Percentiles rank a stretch among this genome's conserved stretches.
phyloP scores from a whole-genome alignment of 2,329 filamentous ascomycete species.

The Pseudogymnoascus sp. region DNA sequence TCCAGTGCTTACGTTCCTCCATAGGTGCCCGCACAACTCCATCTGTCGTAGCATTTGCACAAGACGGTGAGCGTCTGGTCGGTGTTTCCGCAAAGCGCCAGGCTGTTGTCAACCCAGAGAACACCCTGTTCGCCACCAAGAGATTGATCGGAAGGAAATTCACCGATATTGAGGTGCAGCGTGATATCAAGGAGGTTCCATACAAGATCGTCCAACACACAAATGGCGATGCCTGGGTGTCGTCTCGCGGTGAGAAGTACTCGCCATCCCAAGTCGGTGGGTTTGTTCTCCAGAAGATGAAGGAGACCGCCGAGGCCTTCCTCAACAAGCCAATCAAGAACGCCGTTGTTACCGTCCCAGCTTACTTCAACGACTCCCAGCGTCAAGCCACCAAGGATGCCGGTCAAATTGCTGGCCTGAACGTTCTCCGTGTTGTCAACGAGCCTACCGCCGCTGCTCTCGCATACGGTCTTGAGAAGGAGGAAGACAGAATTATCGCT shows the following conservation, averaged over 20 bases:
- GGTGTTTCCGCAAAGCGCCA: slow-evolving; percentile 97
- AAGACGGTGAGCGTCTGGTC: slow-evolving; percentile 92
- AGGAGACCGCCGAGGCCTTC: slow-evolving; percentile 94
- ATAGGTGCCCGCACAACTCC: slow-evolving; percentile 81
- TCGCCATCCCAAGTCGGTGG: slow-evolving; percentile 97
- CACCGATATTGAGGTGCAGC: slow-evolving; percentile 86
- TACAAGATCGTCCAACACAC: slow-evolving; percentile 98
- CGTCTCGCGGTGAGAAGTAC: slow-evolving; percentile 89
- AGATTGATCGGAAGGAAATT: slow-evolving; percentile 98
- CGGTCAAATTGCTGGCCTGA: slow-evolving; percentile 90
- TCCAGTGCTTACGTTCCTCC: slow-evolving; percentile 10
- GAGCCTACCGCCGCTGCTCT: slow-evolving; percentile 94
- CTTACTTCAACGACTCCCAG: slow-evolving; percentile 98
- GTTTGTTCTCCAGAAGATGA: slow-evolving; percentile 97
- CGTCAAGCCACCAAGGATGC: slow-evolving; percentile 98
- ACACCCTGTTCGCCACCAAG: slow-evolving; percentile 97
- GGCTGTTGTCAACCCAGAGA: slow-evolving; percentile 96
- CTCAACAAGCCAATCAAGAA: slow-evolving; percentile 88
- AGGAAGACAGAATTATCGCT: slow-evolving; percentile 79
- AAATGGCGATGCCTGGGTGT: slow-evolving; percentile 95
- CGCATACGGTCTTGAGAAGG: slow-evolving; percentile 94
- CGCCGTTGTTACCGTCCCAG: slow-evolving; percentile 91
- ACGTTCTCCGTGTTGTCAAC: slow-evolving; percentile 96
- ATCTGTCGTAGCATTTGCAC: slow-evolving; percentile 90
- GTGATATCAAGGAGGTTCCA: slow-evolving; percentile 93